Percentiles rank a stretch among this genome's conserved stretches.
Conservation (phyloP, 2,329 filamentous ascomycete genomes). For the Clonostachys chloroleuca region DNA sequence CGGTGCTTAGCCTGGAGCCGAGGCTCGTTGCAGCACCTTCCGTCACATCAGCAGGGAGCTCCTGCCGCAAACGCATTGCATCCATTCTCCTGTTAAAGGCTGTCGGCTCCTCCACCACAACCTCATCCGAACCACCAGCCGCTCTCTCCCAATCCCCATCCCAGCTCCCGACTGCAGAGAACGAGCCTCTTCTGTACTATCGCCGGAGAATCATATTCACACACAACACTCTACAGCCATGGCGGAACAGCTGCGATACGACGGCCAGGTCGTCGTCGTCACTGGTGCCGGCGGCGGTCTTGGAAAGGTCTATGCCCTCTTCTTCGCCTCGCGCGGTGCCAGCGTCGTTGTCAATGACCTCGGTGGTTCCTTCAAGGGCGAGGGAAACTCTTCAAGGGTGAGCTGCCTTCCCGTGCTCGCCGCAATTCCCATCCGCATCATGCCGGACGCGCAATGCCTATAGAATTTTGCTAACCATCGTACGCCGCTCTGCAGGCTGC, state of each 20-base stretch:
- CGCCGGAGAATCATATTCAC: slow-evolving; percentile 1
- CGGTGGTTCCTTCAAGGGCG: slow-evolving; percentile 87
- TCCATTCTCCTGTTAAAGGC: not conserved
- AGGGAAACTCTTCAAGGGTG: slow-evolving; percentile 84
- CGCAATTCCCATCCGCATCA: not conserved
- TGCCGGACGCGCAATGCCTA: not conserved
- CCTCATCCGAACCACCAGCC: not conserved
- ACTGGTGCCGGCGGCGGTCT: slow-evolving; percentile 78
- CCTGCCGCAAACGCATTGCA: not conserved
- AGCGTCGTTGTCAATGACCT: slow-evolving; percentile 97
- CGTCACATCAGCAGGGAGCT: not conserved
- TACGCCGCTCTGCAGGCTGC: slow-evolving; percentile 52
- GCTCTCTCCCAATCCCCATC: slow-evolving; percentile 1
- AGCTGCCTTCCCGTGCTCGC: slow-evolving; percentile 9
- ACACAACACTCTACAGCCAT: slow-evolving; percentile 35
- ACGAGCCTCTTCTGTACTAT: not conserved
- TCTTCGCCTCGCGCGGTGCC: slow-evolving; percentile 88
- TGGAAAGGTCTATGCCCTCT: slow-evolving; percentile 78
- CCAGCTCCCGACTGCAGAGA: slow-evolving; percentile 1
- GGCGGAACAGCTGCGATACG: slow-evolving; percentile 69
- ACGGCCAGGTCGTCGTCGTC: slow-evolving; percentile 80
- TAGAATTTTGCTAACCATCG: not conserved
- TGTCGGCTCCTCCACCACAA: not conserved
- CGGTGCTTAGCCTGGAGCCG: not conserved
- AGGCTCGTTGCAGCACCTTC: not conserved